Conservation (phyloP, 441 rosid genomes). For the Syzygium malaccense region DNA sequence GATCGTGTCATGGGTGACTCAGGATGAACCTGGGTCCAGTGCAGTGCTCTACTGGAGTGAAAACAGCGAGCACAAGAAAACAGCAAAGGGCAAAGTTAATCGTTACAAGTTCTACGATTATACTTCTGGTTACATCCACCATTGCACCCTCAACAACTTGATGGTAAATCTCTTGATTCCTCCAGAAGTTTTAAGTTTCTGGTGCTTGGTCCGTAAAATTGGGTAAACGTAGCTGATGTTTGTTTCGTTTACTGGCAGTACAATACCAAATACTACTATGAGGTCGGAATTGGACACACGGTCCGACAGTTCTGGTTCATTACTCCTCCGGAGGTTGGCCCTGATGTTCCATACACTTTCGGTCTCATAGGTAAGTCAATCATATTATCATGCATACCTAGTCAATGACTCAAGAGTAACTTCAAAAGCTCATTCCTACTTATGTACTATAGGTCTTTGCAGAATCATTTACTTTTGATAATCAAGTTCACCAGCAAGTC, state of each 20-base stretch:
- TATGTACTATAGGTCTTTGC: background rate
- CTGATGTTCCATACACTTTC: slow-evolving; percentile 75
- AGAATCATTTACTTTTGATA: background rate
- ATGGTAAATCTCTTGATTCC: slow-evolving; percentile 31
- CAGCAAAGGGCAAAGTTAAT: slow-evolving; percentile 36
- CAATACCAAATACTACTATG: slow-evolving; percentile 63
- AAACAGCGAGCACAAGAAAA: slow-evolving; percentile 21
- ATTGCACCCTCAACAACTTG: slow-evolving; percentile 52
- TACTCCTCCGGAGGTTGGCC: slow-evolving; percentile 74
- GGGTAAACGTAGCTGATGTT: background rate
- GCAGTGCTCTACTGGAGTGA: slow-evolving; percentile 55
- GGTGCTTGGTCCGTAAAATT: background rate
- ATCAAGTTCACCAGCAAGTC: background rate
- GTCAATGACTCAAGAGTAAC: background rate
- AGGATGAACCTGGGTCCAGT: slow-evolving; percentile 45
- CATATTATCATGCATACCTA: background rate
- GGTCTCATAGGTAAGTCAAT: slow-evolving; percentile 65
- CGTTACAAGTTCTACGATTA: slow-evolving; percentile 52
- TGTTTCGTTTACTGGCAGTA: slow-evolving; percentile 28
- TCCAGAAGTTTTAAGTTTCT: background rate
- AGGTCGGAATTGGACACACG: slow-evolving; percentile 43
- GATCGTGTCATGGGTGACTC: slow-evolving; percentile 87
- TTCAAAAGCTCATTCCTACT: background rate
- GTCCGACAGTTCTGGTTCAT: slow-evolving; percentile 53
- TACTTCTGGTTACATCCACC: slow-evolving; percentile 80